phyloP scores from a whole-genome alignment of 2,329 filamentous ascomycete genomes.

The Coniochaeta sp. region DNA sequence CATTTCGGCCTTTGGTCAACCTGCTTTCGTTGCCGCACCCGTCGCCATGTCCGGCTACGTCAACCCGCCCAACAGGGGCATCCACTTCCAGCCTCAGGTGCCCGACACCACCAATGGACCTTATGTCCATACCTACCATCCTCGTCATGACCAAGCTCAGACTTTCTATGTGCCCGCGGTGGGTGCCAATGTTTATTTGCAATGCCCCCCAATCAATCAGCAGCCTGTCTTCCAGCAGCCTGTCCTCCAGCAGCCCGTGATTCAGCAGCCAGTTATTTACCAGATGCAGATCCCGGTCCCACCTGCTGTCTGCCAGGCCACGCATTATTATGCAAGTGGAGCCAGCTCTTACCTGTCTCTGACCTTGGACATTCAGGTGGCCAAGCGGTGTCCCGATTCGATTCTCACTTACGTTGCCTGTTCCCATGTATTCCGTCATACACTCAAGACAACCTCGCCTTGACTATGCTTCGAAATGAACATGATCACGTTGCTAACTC shows the following conservation, averaged over 20 bases:
- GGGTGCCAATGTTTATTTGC: conserved; percentile 2
- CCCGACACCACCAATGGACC: conserved; percentile 50
- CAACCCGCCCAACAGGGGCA: conserved; percentile 29
- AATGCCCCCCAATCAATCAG: not conserved
- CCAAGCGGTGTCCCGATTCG: not conserved
- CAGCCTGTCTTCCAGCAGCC: not conserved
- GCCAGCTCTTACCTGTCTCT: not conserved
- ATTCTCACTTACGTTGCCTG: not conserved
- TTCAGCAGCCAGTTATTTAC: not conserved
- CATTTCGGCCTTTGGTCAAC: not conserved
- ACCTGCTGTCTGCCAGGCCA: not conserved
- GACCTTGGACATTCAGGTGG: not conserved
- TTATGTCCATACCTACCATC: conserved; percentile 46
- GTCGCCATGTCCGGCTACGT: conserved; percentile 30
- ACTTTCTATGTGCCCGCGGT: not conserved
- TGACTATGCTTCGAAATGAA: not conserved
- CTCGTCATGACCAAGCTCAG: conserved; percentile 36
- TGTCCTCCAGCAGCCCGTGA: not conserved
- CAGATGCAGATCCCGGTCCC: not conserved
- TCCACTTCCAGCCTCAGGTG: conserved; percentile 51
- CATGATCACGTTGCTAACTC: conserved; percentile 11
- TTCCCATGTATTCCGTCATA: not conserved
- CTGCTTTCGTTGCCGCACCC: not conserved
- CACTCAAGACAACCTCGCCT: not conserved
- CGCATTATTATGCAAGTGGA: not conserved